A percentile compares a stretch with the other conserved stretches of the same genome.
phyloP scores from a whole-genome alignment of 306 rosid genomes.

The Vigna angularis region DNA sequence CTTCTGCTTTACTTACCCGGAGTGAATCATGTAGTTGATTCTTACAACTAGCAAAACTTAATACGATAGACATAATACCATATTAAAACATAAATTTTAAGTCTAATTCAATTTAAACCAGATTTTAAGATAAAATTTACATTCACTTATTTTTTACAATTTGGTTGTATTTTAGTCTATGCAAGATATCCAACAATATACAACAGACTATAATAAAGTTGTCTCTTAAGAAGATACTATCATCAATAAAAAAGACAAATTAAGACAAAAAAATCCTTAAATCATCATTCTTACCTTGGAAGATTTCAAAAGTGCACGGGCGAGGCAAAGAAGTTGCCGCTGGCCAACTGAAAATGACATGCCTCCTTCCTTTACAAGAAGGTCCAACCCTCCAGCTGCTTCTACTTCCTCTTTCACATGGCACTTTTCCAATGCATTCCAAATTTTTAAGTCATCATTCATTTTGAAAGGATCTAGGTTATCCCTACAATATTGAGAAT shows the following conservation, averaged over 20 bases:
- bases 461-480: conserved; percentile 82
- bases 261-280: conserved; percentile 7
- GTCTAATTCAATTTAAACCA: no score
- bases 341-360: conserved; percentile 93
- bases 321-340: conserved; percentile 94
- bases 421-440: conserved; percentile 83
- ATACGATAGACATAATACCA: no score
- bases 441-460: conserved; percentile 72
- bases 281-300: conserved; percentile 63
- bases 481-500: conserved; percentile 58
- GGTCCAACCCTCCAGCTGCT: conserved; percentile 80
- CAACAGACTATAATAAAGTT: not conserved
- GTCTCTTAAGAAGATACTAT: conserved; percentile 15
- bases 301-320: conserved; percentile 90
- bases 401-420: conserved; percentile 87
- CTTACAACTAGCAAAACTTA: no score
- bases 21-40: no score
- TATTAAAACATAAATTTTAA: no score
- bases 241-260: no score
- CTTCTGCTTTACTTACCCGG: no score
- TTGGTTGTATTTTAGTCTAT: no score
- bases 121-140: no score
- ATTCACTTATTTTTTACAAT: no score
- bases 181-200: not conserved
- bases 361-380: conserved; percentile 74